Evolutionary conservation across 2,329 filamentous ascomycete genomes (phyloP), one percentile per base, ranked within the genome.

Genomic region (Cladophialophora immunda): DNA sequence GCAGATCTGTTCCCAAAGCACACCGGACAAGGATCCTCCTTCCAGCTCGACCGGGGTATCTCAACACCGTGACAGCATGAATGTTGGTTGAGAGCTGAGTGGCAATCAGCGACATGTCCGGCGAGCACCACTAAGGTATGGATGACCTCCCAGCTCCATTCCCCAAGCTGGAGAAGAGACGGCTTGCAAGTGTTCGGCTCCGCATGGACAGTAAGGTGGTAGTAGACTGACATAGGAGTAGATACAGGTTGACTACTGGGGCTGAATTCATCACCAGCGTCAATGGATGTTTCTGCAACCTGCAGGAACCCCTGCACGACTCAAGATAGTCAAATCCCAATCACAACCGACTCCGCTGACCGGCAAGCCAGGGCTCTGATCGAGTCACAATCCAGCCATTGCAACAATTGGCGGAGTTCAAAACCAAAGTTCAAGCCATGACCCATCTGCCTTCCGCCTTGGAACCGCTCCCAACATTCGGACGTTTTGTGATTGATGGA

Each of bases 221-320:
- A 50, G 15, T 50, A 11, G 22, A 25, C 45, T 50, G 45, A 22
- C 45, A 22, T 50, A 9, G n/a, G n/a, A n/a, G n/a, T n/a, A n/a
- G 45, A 50, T 19, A 50, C 19, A 50, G 19, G 45, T 25, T 50
- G 19, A 50, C 45, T 50, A 22, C n/a, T 22, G 38, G 29, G 13
- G 45, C 22, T 13, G 25, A 25, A 8, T 25, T 50, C 45, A 50
- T 25, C 45, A 50, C 45, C 19, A 25, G 45, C 45, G 45, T 50
- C 19, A 50, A 50, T 15, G 11, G 45, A 50, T 50, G 45, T 50
- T 7, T 22, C 19, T 50, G 45, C 45, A 50, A 50, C 19, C 45
- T 50, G 45, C 45, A 50, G 45, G 45, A 50, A 50, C 45, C 45
- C 45, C 19, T 50, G 45, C 45, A 50, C 45, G 45, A 13, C 45